phyloP scores from a whole-genome alignment of 306 rosid species.

The cucumber (Cucumis sativus) region Cucumber_9930_V3 NC_026661.2:10896001-10896500 shows the following conservation, averaged over 20 bases:
- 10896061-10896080: slow-evolving; percentile 96
- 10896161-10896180: slow-evolving; percentile 41
- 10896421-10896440: slow-evolving; percentile 43
- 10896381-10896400: slow-evolving; percentile 22
- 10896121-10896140: slow-evolving; percentile 71
- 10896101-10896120: slow-evolving; percentile 78
- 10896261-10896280: slow-evolving; percentile 28
- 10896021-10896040: slow-evolving; percentile 62
- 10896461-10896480: slow-evolving; percentile 27
- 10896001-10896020: slow-evolving; percentile 25
- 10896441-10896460: slow-evolving; percentile 72
- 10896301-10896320: slow-evolving; percentile 28
- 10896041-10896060: slow-evolving; percentile 58
- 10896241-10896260: slow-evolving; percentile 28
- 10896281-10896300: slow-evolving; percentile 39
- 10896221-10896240: slow-evolving; percentile 21
- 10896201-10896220: slow-evolving; percentile 50
- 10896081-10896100: slow-evolving; percentile 73
- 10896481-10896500: slow-evolving; percentile 94
- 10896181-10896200: slow-evolving; percentile 65
- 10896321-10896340: slow-evolving; percentile 14
- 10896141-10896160: slow-evolving; percentile 71
- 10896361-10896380: slow-evolving; percentile 38
- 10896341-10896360: slow-evolving; percentile 30
- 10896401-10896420: slow-evolving; percentile 60